Conservation (phyloP, 495 filamentous ascomycete genomes). For the Parathielavia hyrcaniae region DNA sequence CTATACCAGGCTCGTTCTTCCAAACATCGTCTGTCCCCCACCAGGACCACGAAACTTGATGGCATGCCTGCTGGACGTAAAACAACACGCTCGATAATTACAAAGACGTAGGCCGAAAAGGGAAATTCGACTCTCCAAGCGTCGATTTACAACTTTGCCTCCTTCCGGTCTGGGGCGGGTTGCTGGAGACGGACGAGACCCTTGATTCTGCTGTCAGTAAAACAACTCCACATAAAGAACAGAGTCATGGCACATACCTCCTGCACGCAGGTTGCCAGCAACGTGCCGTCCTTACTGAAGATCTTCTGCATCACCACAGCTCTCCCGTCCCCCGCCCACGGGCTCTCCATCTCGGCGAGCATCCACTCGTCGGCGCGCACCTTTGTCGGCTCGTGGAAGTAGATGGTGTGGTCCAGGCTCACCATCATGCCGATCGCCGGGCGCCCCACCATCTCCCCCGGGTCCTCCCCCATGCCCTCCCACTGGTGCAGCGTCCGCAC, state of each 20-base stretch:
- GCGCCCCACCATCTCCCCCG: slow-evolving; percentile 36
- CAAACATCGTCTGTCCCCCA: too few relatives aligned
- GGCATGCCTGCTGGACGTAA: neutral
- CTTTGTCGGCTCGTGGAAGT: slow-evolving; percentile 78
- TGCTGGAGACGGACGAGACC: slow-evolving; percentile 26
- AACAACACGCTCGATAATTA: neutral
- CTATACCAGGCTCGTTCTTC: too few relatives aligned
- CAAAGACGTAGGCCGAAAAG: neutral
- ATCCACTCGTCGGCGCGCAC: slow-evolving; percentile 92
- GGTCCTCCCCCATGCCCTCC: slow-evolving; percentile 37
- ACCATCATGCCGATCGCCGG: slow-evolving; percentile 89
- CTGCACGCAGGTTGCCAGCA: slow-evolving; percentile 83
- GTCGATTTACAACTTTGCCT: slow-evolving; percentile 23
- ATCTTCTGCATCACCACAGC: slow-evolving; percentile 84
- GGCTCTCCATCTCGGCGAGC: slow-evolving; percentile 82
- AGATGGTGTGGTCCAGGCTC: slow-evolving; percentile 86
- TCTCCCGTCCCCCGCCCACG: slow-evolving; percentile 89
- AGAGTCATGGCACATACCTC: slow-evolving; percentile 54
- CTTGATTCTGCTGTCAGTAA: slow-evolving; percentile 6
- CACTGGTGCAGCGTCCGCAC: slow-evolving; percentile 36
- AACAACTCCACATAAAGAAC: neutral
- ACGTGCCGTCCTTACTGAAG: slow-evolving; percentile 69
- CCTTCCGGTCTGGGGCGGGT: slow-evolving; percentile 20
- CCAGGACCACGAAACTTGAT: too few relatives aligned
- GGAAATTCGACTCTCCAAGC: too few relatives aligned